Percentiles rank a stretch among this genome's conserved stretches.
Evolutionary conservation across 139 green algal genomes (phyloP).

Genomic region (Chlorella sp.): DNA sequence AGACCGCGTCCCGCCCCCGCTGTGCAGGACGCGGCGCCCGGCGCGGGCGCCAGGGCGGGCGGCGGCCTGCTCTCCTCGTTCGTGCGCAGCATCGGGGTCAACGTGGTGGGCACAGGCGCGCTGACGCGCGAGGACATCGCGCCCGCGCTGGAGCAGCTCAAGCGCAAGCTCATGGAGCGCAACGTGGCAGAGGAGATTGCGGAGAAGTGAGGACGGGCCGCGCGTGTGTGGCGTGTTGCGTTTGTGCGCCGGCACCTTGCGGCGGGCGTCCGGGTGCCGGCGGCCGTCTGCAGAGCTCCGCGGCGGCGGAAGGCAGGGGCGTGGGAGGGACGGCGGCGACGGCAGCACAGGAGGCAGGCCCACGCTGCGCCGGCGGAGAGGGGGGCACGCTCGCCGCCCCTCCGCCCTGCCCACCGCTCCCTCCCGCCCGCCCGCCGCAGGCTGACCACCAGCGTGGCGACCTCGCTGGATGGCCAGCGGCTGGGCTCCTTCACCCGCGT

Average conservation of each 20-base stretch:
- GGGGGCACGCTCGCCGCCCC: too few species aligned
- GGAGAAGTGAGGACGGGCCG: slow-evolving; percentile 59
- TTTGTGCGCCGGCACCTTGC: too few species aligned
- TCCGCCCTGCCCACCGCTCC: too few species aligned
- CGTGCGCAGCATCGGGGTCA: slow-evolving; percentile 67
- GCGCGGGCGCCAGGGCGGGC: slow-evolving; percentile 18
- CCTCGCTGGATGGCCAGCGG: slow-evolving; percentile 82
- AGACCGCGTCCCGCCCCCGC: neutral
- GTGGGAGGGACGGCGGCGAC: too few species aligned
- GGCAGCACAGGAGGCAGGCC: too few species aligned
- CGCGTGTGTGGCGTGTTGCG: too few species aligned
- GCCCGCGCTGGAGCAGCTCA: slow-evolving; percentile 85
- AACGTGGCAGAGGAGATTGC: slow-evolving; percentile 98
- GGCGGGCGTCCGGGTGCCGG: too few species aligned
- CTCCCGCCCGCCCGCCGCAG: too few species aligned
- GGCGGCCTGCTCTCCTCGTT: slow-evolving; percentile 78
- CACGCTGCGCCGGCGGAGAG: too few species aligned
- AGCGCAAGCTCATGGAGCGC: slow-evolving; percentile 93
- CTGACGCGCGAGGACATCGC: slow-evolving; percentile 84
- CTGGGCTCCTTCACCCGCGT: slow-evolving; percentile 89
- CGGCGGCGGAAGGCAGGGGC: too few species aligned
- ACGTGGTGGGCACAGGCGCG: slow-evolving; percentile 76
- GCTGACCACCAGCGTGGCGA: slow-evolving; percentile 73
- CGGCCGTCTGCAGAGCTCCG: too few species aligned
- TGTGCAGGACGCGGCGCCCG: neutral